Evolutionary conservation across 345 rosid genomes (phyloP).

Genomic region (Brassica cretica): DNA sequence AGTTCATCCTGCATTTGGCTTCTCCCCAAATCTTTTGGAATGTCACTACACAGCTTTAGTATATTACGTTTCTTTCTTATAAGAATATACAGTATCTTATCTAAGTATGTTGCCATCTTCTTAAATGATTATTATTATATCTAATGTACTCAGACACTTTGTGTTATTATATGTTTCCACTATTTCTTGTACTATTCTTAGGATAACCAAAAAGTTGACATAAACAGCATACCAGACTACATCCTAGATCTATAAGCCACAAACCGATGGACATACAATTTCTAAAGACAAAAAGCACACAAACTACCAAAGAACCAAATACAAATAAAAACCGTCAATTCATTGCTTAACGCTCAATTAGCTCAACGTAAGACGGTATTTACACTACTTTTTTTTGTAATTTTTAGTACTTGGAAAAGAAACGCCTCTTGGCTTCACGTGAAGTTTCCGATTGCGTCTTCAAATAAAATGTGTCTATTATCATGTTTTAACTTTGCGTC

Average conservation of each 20-base stretch:
- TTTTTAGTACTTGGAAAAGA: not conserved
- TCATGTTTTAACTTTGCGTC: not conserved
- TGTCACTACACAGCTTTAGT: not conserved
- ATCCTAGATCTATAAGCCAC: too few species aligned
- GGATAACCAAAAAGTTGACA: too few species aligned
- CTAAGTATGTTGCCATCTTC: not conserved
- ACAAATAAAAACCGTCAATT: too few species aligned
- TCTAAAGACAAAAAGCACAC: too few species aligned
- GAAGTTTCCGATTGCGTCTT: constrained; percentile 13
- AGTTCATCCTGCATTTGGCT: constrained; percentile 16
- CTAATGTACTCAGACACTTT: not conserved
- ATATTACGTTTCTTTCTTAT: constrained; percentile 4
- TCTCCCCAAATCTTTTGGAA: constrained; percentile 13
- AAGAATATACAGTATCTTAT: not conserved
- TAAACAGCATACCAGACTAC: too few species aligned
- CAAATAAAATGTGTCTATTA: not conserved
- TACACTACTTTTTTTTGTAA: not conserved
- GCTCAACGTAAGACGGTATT: not conserved
- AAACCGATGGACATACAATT: too few species aligned
- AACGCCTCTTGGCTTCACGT: constrained; percentile 5
- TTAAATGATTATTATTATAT: not conserved
- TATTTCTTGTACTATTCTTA: too few species aligned
- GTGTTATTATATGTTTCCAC: not conserved
- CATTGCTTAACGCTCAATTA: too few species aligned
- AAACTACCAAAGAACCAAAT: too few species aligned